Percentiles rank a stretch among this genome's conserved stretches.
These are phyloP conservation scores for Gossypium gossypioides DNA, from an alignment of 441 rosid genomes.

Conservation along the genomic window DNA sequence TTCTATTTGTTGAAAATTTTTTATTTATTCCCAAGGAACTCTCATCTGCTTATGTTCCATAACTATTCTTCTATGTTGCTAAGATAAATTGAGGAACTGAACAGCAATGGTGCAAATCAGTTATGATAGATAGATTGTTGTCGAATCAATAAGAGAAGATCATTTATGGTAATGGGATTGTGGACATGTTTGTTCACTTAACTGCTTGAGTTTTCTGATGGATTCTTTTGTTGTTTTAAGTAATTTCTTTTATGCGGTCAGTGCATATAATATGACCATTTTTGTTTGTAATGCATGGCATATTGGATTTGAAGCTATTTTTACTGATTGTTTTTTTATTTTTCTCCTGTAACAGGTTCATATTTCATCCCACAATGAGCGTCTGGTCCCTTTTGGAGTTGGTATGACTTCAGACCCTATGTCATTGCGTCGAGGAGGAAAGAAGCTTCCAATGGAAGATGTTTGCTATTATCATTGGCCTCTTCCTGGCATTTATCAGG, in stretches of 20 bases:
- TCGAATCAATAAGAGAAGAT: not conserved
- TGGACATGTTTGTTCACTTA: not conserved
- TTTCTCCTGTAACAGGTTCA: slow-evolving; percentile 42
- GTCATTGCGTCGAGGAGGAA: slow-evolving; percentile 88
- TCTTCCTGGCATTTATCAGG: slow-evolving; percentile 74
- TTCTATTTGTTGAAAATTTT: not conserved
- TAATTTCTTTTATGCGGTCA: not conserved
- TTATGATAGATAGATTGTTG: not conserved
- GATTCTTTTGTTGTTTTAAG: not conserved
- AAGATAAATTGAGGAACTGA: not conserved
- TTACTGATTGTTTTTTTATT: not conserved
- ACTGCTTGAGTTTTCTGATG: not conserved
- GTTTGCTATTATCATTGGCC: slow-evolving; percentile 88
- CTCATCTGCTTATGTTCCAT: not conserved
- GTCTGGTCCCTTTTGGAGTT: slow-evolving; percentile 53
- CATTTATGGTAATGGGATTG: not conserved
- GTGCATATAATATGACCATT: not conserved
- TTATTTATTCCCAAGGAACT: not conserved
- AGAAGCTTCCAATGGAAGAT: slow-evolving; percentile 93
- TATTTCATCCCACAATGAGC: slow-evolving; percentile 47
- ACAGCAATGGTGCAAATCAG: not conserved
- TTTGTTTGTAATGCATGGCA: not conserved
- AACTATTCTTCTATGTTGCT: not conserved
- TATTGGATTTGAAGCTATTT: not conserved
- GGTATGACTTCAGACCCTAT: slow-evolving; percentile 93